Evolutionary conservation across 2,329 filamentous ascomycete genomes (phyloP), one percentile per base, ranked within the genome.

Genomic region (Botrytis elliptica): DNA sequence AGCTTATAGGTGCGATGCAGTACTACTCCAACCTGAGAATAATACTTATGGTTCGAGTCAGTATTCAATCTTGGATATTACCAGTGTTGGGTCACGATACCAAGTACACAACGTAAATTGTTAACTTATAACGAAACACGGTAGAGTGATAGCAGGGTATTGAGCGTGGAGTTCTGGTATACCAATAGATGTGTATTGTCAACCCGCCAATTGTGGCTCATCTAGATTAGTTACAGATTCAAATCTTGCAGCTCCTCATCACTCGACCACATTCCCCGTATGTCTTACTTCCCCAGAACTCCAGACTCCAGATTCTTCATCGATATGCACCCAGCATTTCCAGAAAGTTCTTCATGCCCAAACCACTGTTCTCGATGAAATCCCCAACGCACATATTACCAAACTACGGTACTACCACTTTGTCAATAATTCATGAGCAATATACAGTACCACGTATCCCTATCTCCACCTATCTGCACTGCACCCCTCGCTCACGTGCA

Each of bases 401-500:
- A 57, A 57, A 57, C 6, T 57, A 25, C 36, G 33, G 36, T 40
- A 18, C 25, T 63, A 38, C 33, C 60, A 63, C 38, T n/a, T 16
- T 42, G 52, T 40, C 25, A 63, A 63, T 42, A 40, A 40, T 42
- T 22, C 33, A 38, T 16, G 38, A 40, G 14, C 60, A n/a, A 63
- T 18, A 63, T 63, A 40, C 38, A 42, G 60, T 40, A 63, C 60
- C 60, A 63, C 60, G 60, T 63, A 63, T 63, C 14, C 18, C 38
- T 25, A 63, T 63, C 60, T n/a, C 60, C 60, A 63, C 60, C 25
- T n/a, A 63, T 38, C 36, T 62, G 59, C 14, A 40, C 60, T 63
- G 60, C 60, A 63, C 60, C 60, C 36, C 36, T 63, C 60, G 38
- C 22, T 63, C 60, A 63, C 60, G 60, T 63, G 60, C 60, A 63